A percentile compares a stretch with the other conserved stretches of the same genome.
Evolutionary conservation across 768 basidiomycete species (phyloP).

Genomic region (Trametes coccinea): DNA sequence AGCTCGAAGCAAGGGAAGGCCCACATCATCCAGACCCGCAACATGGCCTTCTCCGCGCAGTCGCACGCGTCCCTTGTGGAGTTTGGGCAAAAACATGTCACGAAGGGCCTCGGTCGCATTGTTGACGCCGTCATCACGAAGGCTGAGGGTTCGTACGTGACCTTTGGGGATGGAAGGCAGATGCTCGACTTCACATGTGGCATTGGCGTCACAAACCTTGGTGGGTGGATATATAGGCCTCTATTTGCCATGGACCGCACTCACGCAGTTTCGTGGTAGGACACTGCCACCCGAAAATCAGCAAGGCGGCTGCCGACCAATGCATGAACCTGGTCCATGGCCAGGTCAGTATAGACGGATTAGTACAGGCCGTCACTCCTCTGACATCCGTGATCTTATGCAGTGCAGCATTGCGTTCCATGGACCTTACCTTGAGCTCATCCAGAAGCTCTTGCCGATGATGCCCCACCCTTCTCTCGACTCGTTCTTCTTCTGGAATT

Average conservation of each 20-base stretch:
- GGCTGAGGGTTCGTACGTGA: slow-evolving; percentile 73
- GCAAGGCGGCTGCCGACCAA: slow-evolving; percentile 86
- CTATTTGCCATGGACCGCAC: too few species aligned
- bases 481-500: slow-evolving; percentile 98
- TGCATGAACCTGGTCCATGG: slow-evolving; percentile 78
- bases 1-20: background rate
- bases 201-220: slow-evolving; percentile 85
- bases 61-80: slow-evolving; percentile 28
- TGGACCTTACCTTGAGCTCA: slow-evolving; percentile 82
- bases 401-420: slow-evolving; percentile 91
- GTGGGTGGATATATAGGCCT: slow-evolving; percentile 35
- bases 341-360: slow-evolving; percentile 50
- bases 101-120: slow-evolving; percentile 43
- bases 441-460: slow-evolving; percentile 78
- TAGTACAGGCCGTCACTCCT: too few species aligned
- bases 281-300: slow-evolving; percentile 86
- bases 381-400: background rate
- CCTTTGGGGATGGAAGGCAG: slow-evolving; percentile 68
- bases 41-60: slow-evolving; percentile 19
- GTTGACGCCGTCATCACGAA: slow-evolving; percentile 61
- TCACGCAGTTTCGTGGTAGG: slow-evolving; percentile 42
- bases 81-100: slow-evolving; percentile 47
- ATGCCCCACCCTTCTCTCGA: slow-evolving; percentile 92
- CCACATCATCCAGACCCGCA: slow-evolving; percentile 6
- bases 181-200: slow-evolving; percentile 87